These are phyloP conservation scores for Neckera pumila DNA, from an alignment of 225 moss, liverwort and hornwort species.

Conservation along the genomic window DNA sequence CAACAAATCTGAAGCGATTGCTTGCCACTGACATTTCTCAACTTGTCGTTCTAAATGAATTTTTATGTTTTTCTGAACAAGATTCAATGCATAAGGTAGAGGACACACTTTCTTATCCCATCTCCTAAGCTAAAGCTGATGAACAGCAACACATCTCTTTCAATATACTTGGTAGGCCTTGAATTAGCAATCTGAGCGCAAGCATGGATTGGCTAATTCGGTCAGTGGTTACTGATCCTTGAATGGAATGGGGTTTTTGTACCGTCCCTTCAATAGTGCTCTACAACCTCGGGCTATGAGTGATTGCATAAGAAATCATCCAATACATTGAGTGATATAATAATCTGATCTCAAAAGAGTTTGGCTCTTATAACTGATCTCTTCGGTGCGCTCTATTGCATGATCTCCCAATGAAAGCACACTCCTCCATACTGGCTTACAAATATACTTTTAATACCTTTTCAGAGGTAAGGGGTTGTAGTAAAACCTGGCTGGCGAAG, in stretches of 20 bases:
- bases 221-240: not conserved
- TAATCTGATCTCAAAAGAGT: not conserved
- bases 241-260: not conserved
- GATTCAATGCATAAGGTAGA: not conserved
- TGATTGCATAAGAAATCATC: not conserved
- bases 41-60: not conserved
- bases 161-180: not conserved
- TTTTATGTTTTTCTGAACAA: not conserved
- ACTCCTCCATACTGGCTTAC: not conserved
- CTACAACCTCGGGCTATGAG: not conserved
- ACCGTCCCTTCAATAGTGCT: not conserved
- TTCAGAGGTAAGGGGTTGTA: not conserved
- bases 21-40: not conserved
- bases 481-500: conserved; percentile 47
- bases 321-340: not conserved
- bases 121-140: not conserved
- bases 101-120: not conserved
- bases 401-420: not conserved
- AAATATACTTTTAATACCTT: not conserved
- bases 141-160: not conserved
- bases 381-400: not conserved
- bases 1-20: not conserved
- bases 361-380: not conserved
- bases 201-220: not conserved
- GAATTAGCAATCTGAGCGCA: not conserved